Percentiles rank a stretch among this genome's conserved stretches.
Evolutionary conservation across 2,329 filamentous ascomycete species (phyloP).

Genomic region (Colletotrichum musicola): DNA sequence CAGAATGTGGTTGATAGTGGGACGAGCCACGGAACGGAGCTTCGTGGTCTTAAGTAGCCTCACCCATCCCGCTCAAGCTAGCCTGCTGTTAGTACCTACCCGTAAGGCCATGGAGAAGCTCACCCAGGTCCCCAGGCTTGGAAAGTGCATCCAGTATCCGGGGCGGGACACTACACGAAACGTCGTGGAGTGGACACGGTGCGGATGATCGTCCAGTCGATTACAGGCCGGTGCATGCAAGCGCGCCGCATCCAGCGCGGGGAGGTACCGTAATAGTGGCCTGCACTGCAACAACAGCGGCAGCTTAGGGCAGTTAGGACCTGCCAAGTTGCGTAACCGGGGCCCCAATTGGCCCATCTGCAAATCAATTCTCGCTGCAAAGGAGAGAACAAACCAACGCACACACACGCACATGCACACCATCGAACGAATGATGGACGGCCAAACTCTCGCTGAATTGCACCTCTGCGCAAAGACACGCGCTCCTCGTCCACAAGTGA

Average conservation of each 20-base stretch:
- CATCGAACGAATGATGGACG: conserved; percentile 4
- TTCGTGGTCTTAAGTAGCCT: conserved; percentile 19
- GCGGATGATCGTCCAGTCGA: conserved; percentile 37
- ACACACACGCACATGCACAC: background rate
- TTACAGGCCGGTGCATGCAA: conserved; percentile 36
- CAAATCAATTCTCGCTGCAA: conserved; percentile 40
- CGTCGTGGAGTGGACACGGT: conserved; percentile 34
- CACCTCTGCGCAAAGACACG: conserved; percentile 3
- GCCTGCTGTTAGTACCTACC: background rate
- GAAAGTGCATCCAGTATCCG: conserved; percentile 1
- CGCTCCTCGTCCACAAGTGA: background rate
- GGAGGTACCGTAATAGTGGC: background rate
- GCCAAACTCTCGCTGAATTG: conserved; percentile 39
- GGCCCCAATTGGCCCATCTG: conserved; percentile 27
- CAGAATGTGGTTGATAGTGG: background rate
- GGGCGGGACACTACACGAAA: conserved; percentile 37
- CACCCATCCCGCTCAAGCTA: conserved; percentile 5
- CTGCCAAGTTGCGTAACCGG: background rate
- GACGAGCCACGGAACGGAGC: background rate
- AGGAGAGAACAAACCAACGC: conserved; percentile 4
- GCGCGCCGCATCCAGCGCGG: conserved; percentile 7
- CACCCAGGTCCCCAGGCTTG: conserved; percentile 6
- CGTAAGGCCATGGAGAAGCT: too few species aligned
- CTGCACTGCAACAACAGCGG: background rate
- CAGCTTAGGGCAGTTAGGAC: conserved; percentile 1